These are phyloP conservation scores for Suhomyces kunorum DNA, from an alignment of 1,139 yeast species.

Conservation along the genomic window DNA sequence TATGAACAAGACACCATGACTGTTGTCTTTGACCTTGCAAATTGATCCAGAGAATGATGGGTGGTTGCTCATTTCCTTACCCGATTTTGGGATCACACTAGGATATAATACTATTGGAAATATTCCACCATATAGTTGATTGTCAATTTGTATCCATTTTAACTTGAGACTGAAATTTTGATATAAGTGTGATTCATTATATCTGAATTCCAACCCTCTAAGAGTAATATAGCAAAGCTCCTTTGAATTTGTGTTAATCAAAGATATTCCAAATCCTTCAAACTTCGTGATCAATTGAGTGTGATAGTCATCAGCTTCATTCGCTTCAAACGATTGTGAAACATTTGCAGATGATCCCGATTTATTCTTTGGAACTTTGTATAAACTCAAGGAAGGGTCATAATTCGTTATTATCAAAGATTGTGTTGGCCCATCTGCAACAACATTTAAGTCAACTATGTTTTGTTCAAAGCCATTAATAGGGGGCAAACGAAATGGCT, in stretches of 20 bases:
- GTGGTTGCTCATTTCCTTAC: conserved; percentile 81
- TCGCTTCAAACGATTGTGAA: conserved; percentile 57
- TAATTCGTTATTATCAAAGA: conserved; percentile 81
- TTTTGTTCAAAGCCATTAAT: conserved; percentile 43
- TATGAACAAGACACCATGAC: conserved; percentile 86
- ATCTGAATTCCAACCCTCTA: conserved; percentile 77
- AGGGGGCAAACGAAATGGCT: conserved; percentile 77
- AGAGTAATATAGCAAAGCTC: conserved; percentile 83
- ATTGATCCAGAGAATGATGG: conserved; percentile 88
- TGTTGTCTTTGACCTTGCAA: conserved; percentile 80
- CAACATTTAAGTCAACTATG: conserved; percentile 83
- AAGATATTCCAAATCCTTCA: conserved; percentile 88
- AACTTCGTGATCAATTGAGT: conserved; percentile 64
- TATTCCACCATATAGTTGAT: conserved; percentile 84
- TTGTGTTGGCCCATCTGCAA: conserved; percentile 96
- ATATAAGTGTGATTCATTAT: conserved; percentile 80
- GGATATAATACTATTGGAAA: conserved; percentile 93
- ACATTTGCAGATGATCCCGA: conserved; percentile 28
- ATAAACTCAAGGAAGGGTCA: conserved; percentile 75
- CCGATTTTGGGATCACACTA: conserved; percentile 81
- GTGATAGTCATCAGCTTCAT: conserved; percentile 66
- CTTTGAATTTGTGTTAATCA: conserved; percentile 67
- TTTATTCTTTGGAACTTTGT: conserved; percentile 49
- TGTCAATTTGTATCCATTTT: conserved; percentile 95
- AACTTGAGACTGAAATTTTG: conserved; percentile 78